Evolutionary conservation across 805 yeast genomes (phyloP), one percentile per base, ranked within the genome.

Genomic region (Yarrowia bubula): DNA sequence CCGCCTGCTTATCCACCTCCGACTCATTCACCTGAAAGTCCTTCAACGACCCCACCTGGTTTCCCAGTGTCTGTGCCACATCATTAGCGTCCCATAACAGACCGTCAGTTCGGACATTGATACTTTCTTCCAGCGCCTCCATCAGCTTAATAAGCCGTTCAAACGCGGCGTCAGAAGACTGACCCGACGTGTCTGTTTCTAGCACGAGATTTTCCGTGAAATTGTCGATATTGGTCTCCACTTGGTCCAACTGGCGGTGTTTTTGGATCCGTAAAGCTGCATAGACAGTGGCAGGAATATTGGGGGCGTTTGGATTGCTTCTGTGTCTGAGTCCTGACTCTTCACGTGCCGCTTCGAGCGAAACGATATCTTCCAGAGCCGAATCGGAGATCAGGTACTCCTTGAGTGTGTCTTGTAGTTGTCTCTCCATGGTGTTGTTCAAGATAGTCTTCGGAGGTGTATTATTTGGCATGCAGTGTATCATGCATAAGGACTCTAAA

Each of bases 231-330:
- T 55, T 55, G 3, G 47, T 28, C 1, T 15, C 47, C 4, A 55
- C 61, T 10, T 31, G 37, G 31, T 41, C 47, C 15, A 55, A 4
- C 10, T 39, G 47, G 18, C 61, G 18, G 13, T 39, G 38, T 31
- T 41, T 55, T 28, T 55, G 61, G 61, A 55, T 55, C 31, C 61
- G 46, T 28, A 55, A 13, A 7, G 61, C 61, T 5, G 61, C 47
- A 11, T 55, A 55, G 31, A 55, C 47, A 2, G 47, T 13, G 9
- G 61, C 61, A 1, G 61, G 61, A 4, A 55, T 38, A 18, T 55
- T 41, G 8, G 61, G 61, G 3, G 18, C 37, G 11, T 41, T 41
- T 1, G 39, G 6, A 28, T 39, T 39, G 46, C 28, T 39, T 28
- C 38, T 39, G 61, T 38, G 22, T 10, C 41, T 43, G 10, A 55